phyloP scores from a whole-genome alignment of 2,329 filamentous ascomycete species.

The Colletotrichum melonis region DNA sequence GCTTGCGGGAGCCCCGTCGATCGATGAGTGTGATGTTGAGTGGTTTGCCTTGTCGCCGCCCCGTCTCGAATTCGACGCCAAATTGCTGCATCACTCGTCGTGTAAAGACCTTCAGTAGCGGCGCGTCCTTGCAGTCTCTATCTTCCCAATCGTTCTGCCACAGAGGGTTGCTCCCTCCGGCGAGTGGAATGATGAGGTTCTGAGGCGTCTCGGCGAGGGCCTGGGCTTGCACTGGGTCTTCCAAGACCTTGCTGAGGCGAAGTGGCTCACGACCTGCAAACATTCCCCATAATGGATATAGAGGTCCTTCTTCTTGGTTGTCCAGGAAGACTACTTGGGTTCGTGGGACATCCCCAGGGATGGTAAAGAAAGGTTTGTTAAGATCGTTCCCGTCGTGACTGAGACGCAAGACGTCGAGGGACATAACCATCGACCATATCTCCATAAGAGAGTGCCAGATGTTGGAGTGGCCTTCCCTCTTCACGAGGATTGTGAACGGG shows the following conservation, averaged over 20 bases:
- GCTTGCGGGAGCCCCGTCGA: slow-evolving; percentile 45
- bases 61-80: background rate
- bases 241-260: slow-evolving; percentile 42
- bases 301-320: slow-evolving; percentile 46
- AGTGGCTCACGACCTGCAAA: slow-evolving; percentile 45
- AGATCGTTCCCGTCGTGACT: slow-evolving; percentile 24
- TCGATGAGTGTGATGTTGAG: slow-evolving; percentile 49
- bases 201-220: slow-evolving; percentile 32
- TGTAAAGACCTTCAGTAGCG: background rate
- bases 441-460: slow-evolving; percentile 50
- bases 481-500: slow-evolving; percentile 41
- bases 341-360: slow-evolving; percentile 35
- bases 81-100: background rate
- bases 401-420: slow-evolving; percentile 47
- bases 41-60: background rate
- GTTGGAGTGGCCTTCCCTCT: slow-evolving; percentile 47
- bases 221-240: background rate
- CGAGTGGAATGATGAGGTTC: slow-evolving; percentile 52
- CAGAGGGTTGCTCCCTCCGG: slow-evolving; percentile 53
- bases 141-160: slow-evolving; percentile 54
- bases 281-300: slow-evolving; percentile 50
- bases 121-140: slow-evolving; percentile 40
- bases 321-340: slow-evolving; percentile 51
- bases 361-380: slow-evolving; percentile 37
- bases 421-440: slow-evolving; percentile 46